Base-by-base conservation (phyloP, 2,329 filamentous ascomycete species). In the Sporothrix schenckii region DNA sequence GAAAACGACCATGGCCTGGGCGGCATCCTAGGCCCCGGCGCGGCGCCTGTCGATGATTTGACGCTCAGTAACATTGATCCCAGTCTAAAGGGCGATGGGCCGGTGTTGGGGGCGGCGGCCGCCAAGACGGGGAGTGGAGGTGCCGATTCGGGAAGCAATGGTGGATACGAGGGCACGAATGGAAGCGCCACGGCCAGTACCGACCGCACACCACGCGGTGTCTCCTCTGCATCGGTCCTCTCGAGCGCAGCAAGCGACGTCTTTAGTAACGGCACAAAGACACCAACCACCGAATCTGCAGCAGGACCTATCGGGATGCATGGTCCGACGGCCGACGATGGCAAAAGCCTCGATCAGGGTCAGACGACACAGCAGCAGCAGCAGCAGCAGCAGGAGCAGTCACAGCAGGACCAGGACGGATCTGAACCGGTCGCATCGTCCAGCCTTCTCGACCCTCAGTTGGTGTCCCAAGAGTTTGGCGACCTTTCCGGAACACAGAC, bases 1-100 rank as follows among this genome's bases (percentile, higher is more conserved):
- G 71, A 71, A 70, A 74, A 75, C 66, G 75, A 71, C 56, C 72
- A 44, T 24, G 30, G 50, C 69, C 24, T 73, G 67, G 39, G 70
- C 63, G 19, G 69, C 21, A 19, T 39, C 13, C 39, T n/a, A 19
- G 60, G 69, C n/a, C 44, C 27, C 5, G 61, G 39, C 21, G 21
- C 70, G 13, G 71, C 71, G 1, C 70, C 70, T 4, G 69, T 73
- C 49, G 72, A 74, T 49, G 53, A 68, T 34, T 21, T 71, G 58
- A 74, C 72, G 50, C 69, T 73, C 47, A 70, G 71, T 68, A 74
- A 72, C 39, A 74, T 74, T 27, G 74, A 75, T 16, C 72, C 73
- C 24, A 75, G 73, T 58, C 58, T 75, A 2, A 71, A 74, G 24
- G 66, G 70, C 39, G 71, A 65, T 19, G 65, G 39, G n/a, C 49